phyloP scores from a whole-genome alignment of 202 grass and related monocot species.

The Thinopyrum obtusiflorum region DNA sequence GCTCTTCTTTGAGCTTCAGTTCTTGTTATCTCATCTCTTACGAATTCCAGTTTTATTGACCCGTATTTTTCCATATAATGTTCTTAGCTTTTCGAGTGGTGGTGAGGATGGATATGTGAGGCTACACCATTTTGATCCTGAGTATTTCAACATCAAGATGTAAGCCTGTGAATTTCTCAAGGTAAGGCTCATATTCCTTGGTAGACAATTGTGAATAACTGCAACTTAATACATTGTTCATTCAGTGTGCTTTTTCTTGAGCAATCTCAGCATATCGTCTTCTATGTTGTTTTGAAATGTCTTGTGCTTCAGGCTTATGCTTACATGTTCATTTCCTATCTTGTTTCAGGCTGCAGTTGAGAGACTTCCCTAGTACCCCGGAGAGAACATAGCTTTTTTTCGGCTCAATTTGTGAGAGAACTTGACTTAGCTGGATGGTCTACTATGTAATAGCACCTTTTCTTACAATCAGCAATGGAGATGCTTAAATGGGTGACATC shows the following conservation, averaged over 20 bases:
- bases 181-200: not conserved
- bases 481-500: not conserved
- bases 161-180: constrained; percentile 9
- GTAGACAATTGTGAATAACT: not conserved
- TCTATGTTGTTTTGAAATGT: not conserved
- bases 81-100: constrained; percentile 68
- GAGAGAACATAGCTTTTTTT: not conserved
- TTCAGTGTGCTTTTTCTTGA: not conserved
- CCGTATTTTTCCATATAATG: constrained; percentile 12
- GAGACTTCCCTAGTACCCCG: not conserved
- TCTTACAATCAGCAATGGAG: not conserved
- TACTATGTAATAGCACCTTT: not conserved
- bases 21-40: not conserved
- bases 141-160: constrained; percentile 86
- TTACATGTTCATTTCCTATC: not conserved
- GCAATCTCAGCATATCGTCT: not conserved
- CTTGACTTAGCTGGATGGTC: not conserved
- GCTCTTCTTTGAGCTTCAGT: not conserved
- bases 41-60: not conserved
- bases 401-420: not conserved
- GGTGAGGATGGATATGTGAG: constrained; percentile 97
- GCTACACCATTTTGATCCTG: constrained; percentile 84
- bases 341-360: not conserved
- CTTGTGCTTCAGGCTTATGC: not conserved
- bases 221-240: not conserved